Evolutionary conservation across 2,329 filamentous ascomycete species (phyloP), one percentile per base, ranked within the genome.

Genomic region (Paracamarosporium sp.): DNA sequence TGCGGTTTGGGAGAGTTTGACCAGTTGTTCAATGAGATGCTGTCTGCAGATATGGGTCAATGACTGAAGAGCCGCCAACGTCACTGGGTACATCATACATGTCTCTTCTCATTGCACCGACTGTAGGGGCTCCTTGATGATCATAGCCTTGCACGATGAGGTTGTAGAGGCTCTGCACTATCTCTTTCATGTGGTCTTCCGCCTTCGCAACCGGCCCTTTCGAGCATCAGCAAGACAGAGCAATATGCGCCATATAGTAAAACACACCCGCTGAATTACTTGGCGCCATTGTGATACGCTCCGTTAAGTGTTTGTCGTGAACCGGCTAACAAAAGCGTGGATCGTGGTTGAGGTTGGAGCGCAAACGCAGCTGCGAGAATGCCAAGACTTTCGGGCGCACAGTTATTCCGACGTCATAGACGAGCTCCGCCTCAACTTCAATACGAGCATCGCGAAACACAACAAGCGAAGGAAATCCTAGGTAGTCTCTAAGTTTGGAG

Each of bases 121-220:
- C 82, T 5, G 85, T 86, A 50, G 81, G 79, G 30, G 79, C 76
- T 38, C 85, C 85, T 60, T 86, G 80, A 67, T 88, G 86, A 62
- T 86, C 85, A 69, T 86, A 82, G 28, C 82, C 81, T 72, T 88
- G 85, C 43, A 86, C 83, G 48, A 82, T 80, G 38, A 83, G 75
- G 62, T 86, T 82, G 77, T 85, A 88, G 50, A 89, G 80, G 64
- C 86, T 84, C 64, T 86, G 84, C 62, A 88, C 86, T 56, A 88
- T 82, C 44, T 83, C 81, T 74, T 86, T 87, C 52, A 88, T 77
- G 64, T 86, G 82, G 46, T 77, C 82, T 84, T 76, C 72, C 15
- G 71, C 73, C 3, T 66, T 40, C 22, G 59, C 52, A 44, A 69
- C 60, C 38, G 65, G 59, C 38, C 40, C 65, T 63, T 63, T 56